phyloP scores from a whole-genome alignment of 2,329 filamentous ascomycete species.

The Colletotrichum musae region DNA sequence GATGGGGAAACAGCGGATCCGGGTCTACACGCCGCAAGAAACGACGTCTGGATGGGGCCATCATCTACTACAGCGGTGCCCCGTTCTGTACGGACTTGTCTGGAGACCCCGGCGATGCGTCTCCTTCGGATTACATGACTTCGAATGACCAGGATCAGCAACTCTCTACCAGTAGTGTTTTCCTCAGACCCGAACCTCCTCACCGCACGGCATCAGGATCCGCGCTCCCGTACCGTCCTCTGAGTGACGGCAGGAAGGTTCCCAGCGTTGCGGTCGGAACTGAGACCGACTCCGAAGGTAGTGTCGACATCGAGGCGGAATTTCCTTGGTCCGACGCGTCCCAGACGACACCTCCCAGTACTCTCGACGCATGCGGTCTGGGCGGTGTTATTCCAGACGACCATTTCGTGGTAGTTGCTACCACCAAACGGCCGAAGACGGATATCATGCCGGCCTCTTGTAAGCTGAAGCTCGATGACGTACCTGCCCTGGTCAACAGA shows the following conservation, averaged over 20 bases:
- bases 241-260: constrained; percentile 57
- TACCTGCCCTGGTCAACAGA: constrained; percentile 58
- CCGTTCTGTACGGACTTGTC: constrained; percentile 87
- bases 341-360: constrained; percentile 55
- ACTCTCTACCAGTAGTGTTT: constrained; percentile 44
- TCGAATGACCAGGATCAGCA: constrained; percentile 58
- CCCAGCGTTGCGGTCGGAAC: background rate
- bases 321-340: constrained; percentile 62
- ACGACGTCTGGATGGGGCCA: constrained; percentile 76
- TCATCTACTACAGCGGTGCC: constrained; percentile 87
- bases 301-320: constrained; percentile 56
- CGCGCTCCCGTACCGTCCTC: constrained; percentile 62
- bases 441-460: constrained; percentile 35
- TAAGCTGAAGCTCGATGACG: constrained; percentile 47
- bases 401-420: constrained; percentile 72
- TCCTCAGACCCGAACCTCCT: constrained; percentile 36
- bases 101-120: constrained; percentile 70
- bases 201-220: constrained; percentile 67
- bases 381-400: constrained; percentile 75
- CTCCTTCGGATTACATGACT: constrained; percentile 64
- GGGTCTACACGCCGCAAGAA: constrained; percentile 64
- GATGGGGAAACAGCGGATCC: constrained; percentile 63
- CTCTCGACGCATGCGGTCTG: constrained; percentile 71
- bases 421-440: constrained; percentile 60
- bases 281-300: constrained; percentile 52